phyloP scores from a whole-genome alignment of 805 yeast species.

The Tetrapisispora phaffii region DNA sequence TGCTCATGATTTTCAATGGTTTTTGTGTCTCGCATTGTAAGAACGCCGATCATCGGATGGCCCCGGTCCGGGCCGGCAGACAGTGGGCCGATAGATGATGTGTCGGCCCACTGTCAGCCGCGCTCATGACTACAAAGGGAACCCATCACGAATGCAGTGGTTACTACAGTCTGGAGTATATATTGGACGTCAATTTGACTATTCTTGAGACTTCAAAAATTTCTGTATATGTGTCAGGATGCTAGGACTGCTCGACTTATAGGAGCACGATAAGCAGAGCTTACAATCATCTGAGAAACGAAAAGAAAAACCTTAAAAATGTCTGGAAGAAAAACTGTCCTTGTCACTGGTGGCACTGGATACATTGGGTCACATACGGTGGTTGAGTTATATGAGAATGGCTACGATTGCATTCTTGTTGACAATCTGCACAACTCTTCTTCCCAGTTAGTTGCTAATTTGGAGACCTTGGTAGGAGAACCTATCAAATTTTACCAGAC shows the following conservation, averaged over 20 bases:
- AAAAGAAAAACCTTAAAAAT: background rate
- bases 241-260: background rate
- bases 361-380: slow-evolving; percentile 79
- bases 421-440: slow-evolving; percentile 63
- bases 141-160: background rate
- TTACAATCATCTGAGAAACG: background rate
- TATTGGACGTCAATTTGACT: background rate
- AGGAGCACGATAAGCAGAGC: background rate
- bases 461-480: slow-evolving; percentile 41
- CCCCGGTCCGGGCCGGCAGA: background rate
- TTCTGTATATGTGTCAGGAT: background rate
- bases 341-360: slow-evolving; percentile 86
- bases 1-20: background rate
- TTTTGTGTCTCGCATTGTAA: background rate
- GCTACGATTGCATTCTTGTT: slow-evolving; percentile 57
- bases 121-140: background rate
- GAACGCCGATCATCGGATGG: background rate
- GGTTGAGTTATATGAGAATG: slow-evolving; percentile 50
- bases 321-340: slow-evolving; percentile 31
- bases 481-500: slow-evolving; percentile 46
- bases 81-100: background rate
- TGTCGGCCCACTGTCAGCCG: background rate
- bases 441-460: slow-evolving; percentile 52
- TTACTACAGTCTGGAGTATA: background rate
- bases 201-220: background rate